Percentiles rank a stretch among this genome's conserved stretches.
Conservation (phyloP, 495 filamentous ascomycete genomes). For the Letharia columbiana region DNA sequence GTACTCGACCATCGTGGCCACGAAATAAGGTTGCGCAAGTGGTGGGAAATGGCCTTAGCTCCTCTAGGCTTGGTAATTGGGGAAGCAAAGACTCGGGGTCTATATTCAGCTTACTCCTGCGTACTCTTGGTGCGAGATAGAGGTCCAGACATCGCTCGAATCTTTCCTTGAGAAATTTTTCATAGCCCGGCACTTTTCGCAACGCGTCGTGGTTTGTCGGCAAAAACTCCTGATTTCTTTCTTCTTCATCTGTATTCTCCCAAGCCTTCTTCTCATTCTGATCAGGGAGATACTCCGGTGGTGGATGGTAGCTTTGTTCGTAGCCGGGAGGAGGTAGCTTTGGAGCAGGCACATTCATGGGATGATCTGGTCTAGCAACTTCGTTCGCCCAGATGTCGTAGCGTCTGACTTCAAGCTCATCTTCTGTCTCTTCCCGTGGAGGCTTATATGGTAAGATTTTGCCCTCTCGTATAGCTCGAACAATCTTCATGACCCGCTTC, state of each 20-base stretch:
- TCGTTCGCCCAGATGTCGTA: slow-evolving; percentile 97
- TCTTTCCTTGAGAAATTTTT: slow-evolving; percentile 81
- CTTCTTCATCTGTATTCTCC: slow-evolving; percentile 82
- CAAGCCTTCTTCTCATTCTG: slow-evolving; percentile 77
- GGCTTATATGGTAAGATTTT: slow-evolving; percentile 87
- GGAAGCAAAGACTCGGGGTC: slow-evolving; percentile 89
- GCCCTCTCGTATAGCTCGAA: slow-evolving; percentile 88
- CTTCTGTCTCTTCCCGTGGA: slow-evolving; percentile 62
- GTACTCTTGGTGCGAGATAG: slow-evolving; percentile 85
- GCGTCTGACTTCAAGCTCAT: slow-evolving; percentile 58
- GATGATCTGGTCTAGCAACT: slow-evolving; percentile 67
- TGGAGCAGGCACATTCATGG: slow-evolving; percentile 94
- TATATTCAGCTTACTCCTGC: slow-evolving; percentile 91
- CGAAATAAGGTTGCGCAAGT: slow-evolving; percentile 72
- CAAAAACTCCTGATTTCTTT: slow-evolving; percentile 81
- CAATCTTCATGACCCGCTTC: slow-evolving; percentile 96
- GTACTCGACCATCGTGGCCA: slow-evolving; percentile 83
- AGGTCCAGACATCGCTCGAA: slow-evolving; percentile 94
- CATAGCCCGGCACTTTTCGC: slow-evolving; percentile 88
- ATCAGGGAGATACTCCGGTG: slow-evolving; percentile 84
- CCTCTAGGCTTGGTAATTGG: slow-evolving; percentile 88
- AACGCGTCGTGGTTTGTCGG: slow-evolving; percentile 73
- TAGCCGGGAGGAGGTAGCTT: slow-evolving; percentile 91
- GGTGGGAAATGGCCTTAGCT: slow-evolving; percentile 89
- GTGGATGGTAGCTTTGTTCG: slow-evolving; percentile 94